phyloP scores from a whole-genome alignment of 2,329 filamentous ascomycete species.

The Ophiostoma perfectum region DNA sequence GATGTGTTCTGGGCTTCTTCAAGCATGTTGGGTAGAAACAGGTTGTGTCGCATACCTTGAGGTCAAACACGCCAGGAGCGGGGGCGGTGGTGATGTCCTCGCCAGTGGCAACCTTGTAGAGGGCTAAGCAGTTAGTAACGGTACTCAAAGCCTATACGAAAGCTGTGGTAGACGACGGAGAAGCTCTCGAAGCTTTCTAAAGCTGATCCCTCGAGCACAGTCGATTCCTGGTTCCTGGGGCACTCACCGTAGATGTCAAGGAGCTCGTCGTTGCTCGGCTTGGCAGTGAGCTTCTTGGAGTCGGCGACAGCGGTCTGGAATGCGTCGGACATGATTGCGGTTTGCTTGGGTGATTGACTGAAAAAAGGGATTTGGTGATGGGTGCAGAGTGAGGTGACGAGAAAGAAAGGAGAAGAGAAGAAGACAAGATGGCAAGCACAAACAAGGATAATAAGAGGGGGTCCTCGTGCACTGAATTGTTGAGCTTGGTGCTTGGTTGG shows the following conservation, averaged over 20 bases:
- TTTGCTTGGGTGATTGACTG: not conserved
- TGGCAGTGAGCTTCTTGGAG: conserved; percentile 61
- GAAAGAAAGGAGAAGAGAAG: not conserved
- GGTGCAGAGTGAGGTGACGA: not conserved
- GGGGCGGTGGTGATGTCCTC: conserved; percentile 54
- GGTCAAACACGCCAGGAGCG: conserved; percentile 62
- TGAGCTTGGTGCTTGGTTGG: conserved; percentile 19
- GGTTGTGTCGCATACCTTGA: conserved; percentile 47
- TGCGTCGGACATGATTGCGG: conserved; percentile 30
- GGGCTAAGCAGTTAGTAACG: conserved; percentile 37
- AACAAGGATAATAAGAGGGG: not conserved
- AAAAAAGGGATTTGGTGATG: not conserved
- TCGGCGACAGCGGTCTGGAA: conserved; percentile 56
- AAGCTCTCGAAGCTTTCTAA: no score
- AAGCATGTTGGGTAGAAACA: conserved; percentile 25
- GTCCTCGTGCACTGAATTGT: conserved; percentile 14
- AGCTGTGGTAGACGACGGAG: not conserved
- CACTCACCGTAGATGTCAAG: conserved; percentile 57
- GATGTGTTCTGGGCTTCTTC: not conserved
- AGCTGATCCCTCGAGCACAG: not conserved
- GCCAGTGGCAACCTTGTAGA: conserved; percentile 54
- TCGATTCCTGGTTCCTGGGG: not conserved
- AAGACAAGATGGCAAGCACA: not conserved
- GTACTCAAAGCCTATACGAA: not conserved
- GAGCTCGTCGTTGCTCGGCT: conserved; percentile 59